Evolutionary conservation across 352 stramenopile species (phyloP), one percentile per base, ranked within the genome.

Genomic region (Globisporangium cederbergense): DNA sequence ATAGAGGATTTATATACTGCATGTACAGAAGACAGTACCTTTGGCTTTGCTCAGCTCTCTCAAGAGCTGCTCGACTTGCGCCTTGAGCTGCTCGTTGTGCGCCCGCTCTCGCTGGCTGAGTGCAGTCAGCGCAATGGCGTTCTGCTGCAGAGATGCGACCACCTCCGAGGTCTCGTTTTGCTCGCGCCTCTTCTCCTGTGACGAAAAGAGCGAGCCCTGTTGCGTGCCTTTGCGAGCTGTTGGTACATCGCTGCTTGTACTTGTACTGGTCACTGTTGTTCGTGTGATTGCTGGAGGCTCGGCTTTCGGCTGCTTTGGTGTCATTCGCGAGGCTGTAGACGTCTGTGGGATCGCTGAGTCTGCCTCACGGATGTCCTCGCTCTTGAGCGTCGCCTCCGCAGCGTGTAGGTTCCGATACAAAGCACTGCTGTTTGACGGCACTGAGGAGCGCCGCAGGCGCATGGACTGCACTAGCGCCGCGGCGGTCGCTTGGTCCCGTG

Each of bases 101-200:
- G 64, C 65, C 36, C 86, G 88, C 47, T 90, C 82, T 7, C 74
- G 73, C 46, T 81, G 68, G 38, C 85, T 89, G 2, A 76, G 54
- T 3, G 60, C 45, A 5, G 76, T 77, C 3, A 91, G 69, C 0
- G 75, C 65, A 25, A 66, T 59, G 7, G 85, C 34, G 45, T 89
- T 91, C 14, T 85, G 73, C 40, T 86, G 79, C 28, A 91, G 46
- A 16, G 73, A 55, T 3, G 67, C 25, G 20, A 85, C 68, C 2
- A 72, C 58, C 0, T 62, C 42, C 25, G 49, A 59, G 30, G 70
- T 66, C 34, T 90, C 81, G 49, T 42, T 58, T 20, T 71, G 55
- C 22, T 66, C 75, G 10, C 67, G 64, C 56, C 68, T 70, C 32
- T 72, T 65, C 2, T 65, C 62, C 6, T 72, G 58, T 4, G 73